These are phyloP conservation scores for Pseudozyma thailandica DNA, from an alignment of 1,284 basidiomycete species.

Conservation along the genomic window DNA sequence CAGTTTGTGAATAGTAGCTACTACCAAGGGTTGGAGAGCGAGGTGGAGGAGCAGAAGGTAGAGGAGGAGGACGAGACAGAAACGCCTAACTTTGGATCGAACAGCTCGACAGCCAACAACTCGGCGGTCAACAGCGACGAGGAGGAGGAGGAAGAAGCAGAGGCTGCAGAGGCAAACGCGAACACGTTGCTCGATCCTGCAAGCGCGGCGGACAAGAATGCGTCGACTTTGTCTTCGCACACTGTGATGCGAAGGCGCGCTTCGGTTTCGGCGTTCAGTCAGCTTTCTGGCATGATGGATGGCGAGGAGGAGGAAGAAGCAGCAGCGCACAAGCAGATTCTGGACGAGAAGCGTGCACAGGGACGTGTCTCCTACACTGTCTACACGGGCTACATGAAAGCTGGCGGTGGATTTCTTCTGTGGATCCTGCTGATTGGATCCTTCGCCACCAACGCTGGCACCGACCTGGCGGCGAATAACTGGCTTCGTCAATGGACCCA, in stretches of 20 bases:
- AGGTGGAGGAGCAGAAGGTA: conserved; percentile 60
- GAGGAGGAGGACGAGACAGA: conserved; percentile 43
- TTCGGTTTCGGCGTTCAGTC: conserved; percentile 72
- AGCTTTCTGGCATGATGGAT: conserved; percentile 75
- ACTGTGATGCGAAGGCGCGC: conserved; percentile 50
- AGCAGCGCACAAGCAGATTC: conserved; percentile 34
- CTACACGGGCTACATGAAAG: conserved; percentile 35
- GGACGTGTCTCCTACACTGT: conserved; percentile 37
- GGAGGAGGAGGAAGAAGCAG: conserved; percentile 17
- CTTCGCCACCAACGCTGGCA: conserved; percentile 18
- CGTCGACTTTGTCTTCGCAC: conserved; percentile 16
- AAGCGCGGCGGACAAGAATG: conserved; percentile 16
- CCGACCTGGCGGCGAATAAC: conserved; percentile 29
- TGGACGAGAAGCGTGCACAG: conserved; percentile 28
- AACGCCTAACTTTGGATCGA: conserved; percentile 30
- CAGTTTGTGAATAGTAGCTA: conserved; percentile 73
- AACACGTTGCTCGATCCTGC: conserved; percentile 4
- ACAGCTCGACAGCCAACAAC: conserved; percentile 17
- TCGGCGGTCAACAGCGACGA: conserved; percentile 38
- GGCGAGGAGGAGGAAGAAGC: conserved; percentile 18
- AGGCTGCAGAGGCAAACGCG: conserved; percentile 18
- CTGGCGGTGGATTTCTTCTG: conserved; percentile 32
- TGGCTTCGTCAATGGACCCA: conserved; percentile 37
- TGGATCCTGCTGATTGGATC: conserved; percentile 20
- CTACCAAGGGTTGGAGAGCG: conserved; percentile 71